Evolutionary conservation across 73 alveolate genomes (phyloP).

Genomic region (Paramecium primaurelia): DNA sequence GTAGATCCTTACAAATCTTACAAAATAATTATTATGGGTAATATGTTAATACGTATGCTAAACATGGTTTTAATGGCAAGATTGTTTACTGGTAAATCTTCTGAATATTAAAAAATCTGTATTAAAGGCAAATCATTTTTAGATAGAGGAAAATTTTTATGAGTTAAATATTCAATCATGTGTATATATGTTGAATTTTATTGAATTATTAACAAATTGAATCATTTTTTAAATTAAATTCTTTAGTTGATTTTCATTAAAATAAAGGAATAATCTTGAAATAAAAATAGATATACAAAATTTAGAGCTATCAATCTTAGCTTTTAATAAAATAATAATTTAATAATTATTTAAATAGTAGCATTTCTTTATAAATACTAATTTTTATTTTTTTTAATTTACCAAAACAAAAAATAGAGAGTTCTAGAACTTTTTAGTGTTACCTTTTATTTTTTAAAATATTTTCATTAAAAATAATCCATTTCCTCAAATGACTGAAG

Average conservation of each 20-base stretch:
- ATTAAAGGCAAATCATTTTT: constrained; percentile 3
- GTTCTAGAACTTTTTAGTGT: background rate
- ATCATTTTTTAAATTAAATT: too few relatives aligned
- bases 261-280: too few relatives aligned
- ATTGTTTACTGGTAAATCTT: constrained; percentile 1
- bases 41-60: background rate
- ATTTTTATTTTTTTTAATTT: background rate
- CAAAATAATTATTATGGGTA: background rate
- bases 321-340: too few relatives aligned
- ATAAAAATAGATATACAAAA: too few relatives aligned
- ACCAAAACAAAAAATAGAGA: background rate
- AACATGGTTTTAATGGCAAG: background rate
- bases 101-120: background rate
- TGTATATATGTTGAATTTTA: background rate
- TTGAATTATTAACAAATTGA: too few relatives aligned
- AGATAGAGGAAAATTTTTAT: constrained; percentile 34
- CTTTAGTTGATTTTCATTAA: background rate
- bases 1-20: constrained; percentile 18
- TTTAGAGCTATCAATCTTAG: too few relatives aligned
- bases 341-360: background rate
- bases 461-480: background rate
- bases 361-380: background rate
- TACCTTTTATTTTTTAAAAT: background rate
- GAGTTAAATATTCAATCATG: background rate
- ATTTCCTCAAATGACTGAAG: constrained; percentile 54